A percentile compares a stretch with the other conserved stretches of the same genome.
Evolutionary conservation across 768 basidiomycete species (phyloP).

Genomic region (Hysterangium stoloniferum): DNA sequence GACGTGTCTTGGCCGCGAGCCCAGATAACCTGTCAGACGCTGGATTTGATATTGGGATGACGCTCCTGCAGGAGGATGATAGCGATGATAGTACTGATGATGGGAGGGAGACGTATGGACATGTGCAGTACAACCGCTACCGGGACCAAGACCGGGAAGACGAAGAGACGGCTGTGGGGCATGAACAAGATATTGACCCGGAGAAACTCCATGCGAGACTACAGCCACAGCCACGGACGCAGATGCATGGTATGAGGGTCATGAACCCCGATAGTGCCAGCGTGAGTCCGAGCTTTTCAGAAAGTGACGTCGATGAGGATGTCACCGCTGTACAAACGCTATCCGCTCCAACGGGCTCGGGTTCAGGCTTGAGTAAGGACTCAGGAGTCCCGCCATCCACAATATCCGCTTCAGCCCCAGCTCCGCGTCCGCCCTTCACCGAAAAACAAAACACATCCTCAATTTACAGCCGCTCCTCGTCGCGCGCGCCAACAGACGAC

Average conservation of each 20-base stretch:
- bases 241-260: background rate
- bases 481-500: slow-evolving; percentile 19
- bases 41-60: slow-evolving; percentile 52
- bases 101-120: background rate
- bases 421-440: background rate
- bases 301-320: slow-evolving; percentile 19
- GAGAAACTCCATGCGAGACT: background rate
- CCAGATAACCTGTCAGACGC: slow-evolving; percentile 5
- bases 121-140: background rate
- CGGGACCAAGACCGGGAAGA: background rate
- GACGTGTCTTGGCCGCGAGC: background rate
- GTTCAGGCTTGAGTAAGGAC: background rate
- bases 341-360: background rate
- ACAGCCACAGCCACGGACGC: background rate
- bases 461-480: slow-evolving; percentile 18
- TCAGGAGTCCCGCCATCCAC: background rate
- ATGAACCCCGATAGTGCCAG: background rate
- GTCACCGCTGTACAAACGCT: slow-evolving; percentile 12
- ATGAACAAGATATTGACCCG: background rate
- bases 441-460: slow-evolving; percentile 9
- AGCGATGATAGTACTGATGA: slow-evolving; percentile 26
- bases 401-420: background rate
- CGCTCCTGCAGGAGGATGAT: slow-evolving; percentile 45
- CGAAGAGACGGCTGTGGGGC: background rate
- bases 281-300: background rate